phyloP scores from a whole-genome alignment of 257 asterid species.

The Salvia splendens region DNA sequence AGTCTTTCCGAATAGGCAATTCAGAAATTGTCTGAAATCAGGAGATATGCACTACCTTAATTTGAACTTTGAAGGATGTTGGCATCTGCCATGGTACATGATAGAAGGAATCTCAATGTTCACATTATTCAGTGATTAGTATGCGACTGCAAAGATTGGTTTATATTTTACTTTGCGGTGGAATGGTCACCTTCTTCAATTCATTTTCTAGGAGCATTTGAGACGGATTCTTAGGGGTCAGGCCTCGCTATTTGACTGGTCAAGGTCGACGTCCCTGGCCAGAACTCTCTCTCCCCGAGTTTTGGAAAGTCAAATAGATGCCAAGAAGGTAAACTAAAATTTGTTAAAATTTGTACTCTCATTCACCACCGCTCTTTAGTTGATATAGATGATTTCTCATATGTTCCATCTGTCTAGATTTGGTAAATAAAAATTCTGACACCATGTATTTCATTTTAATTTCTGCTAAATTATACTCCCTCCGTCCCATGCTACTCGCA shows the following conservation, averaged over 20 bases:
- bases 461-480: not conserved
- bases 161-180: conserved; percentile 25
- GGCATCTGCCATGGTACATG: conserved; percentile 19
- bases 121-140: conserved; percentile 17
- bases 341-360: conserved; percentile 20
- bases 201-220: conserved; percentile 77
- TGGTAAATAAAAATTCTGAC: conserved; percentile 13
- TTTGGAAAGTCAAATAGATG: conserved; percentile 97
- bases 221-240: conserved; percentile 97
- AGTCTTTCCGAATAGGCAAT: conserved; percentile 9
- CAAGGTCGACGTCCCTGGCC: conserved; percentile 91
- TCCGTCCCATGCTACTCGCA: too few relatives aligned
- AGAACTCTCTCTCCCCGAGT: conserved; percentile 95
- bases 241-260: conserved; percentile 93
- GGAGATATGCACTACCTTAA: conserved; percentile 16
- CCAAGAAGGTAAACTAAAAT: conserved; percentile 73
- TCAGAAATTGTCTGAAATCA: conserved; percentile 2
- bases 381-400: conserved; percentile 4
- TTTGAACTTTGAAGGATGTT: conserved; percentile 13
- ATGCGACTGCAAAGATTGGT: conserved; percentile 26
- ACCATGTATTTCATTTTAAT: not conserved
- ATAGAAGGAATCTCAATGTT: conserved; percentile 16
- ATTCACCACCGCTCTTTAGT: conserved; percentile 17
- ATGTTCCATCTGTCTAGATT: conserved; percentile 12
- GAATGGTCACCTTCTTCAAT: conserved; percentile 21